These are phyloP conservation scores for Hibiscus trionum DNA, from an alignment of 345 rosid species.

Conservation along the genomic window DNA sequence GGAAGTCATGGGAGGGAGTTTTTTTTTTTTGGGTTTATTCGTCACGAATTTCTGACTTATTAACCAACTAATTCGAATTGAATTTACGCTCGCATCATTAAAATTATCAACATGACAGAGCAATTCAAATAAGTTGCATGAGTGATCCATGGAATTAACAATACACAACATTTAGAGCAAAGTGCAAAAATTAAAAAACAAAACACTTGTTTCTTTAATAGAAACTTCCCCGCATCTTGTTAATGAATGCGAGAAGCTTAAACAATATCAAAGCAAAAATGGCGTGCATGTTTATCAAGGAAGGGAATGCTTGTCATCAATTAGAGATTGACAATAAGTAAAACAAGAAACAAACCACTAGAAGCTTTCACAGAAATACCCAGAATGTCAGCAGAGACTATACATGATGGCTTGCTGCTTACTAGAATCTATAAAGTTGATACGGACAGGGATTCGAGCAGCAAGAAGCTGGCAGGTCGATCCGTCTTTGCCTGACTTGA, in stretches of 20 bases:
- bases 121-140: background rate
- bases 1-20: too few species aligned
- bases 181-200: background rate
- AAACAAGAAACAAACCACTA: background rate
- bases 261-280: background rate
- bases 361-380: background rate
- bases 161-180: background rate
- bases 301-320: background rate
- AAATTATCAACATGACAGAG: background rate
- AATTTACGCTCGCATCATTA: too few species aligned
- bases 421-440: background rate
- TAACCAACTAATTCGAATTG: too few species aligned
- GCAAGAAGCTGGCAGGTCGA: background rate
- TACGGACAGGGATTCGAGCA: background rate
- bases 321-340: background rate
- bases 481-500: background rate
- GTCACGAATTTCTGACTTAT: too few species aligned
- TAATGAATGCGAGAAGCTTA: background rate
- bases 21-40: too few species aligned
- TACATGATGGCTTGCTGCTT: slow-evolving; percentile 4
- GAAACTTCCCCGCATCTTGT: background rate
- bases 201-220: background rate
- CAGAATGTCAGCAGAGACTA: slow-evolving; percentile 1
- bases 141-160: background rate
- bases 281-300: background rate